Base-by-base conservation (phyloP, 176 grass and related monocot species). In the Raddia distichophylla region DNA sequence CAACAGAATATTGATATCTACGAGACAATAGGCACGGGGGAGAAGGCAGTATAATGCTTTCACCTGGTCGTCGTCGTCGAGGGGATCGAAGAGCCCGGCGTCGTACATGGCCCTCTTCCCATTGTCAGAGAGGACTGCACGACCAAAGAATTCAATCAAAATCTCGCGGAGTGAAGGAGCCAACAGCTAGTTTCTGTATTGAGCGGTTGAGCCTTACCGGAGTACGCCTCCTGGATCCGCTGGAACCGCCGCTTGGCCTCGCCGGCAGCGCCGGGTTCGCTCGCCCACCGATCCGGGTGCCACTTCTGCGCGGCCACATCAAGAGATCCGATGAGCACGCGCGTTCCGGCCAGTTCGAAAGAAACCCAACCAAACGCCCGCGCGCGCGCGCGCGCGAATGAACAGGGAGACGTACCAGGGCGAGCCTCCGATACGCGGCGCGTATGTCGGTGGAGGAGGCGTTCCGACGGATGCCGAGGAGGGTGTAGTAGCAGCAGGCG, bases 201-300 rank as follows among this genome's bases (percentile, higher is more conserved):
- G 2, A 70, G 65, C 76, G 17, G 34, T 27, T 22, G 72, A 56
- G 57, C 69, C 96, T 93, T 79, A 99, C 96, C 96, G 87, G 93
- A 93, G 52, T 99, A 99, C 7, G 96, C 96, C 82, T 99, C 96
- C 79, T 99, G 96, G 82, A 99, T 99, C 87, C 91, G 96, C 84
- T 99, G 96, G 85, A 99, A 99, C 62, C 93, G 91, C 85, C 72
- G 80, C 56, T 99, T 93, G 46, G 93, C 97, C 87, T 99, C 93
- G 20, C 80, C 86, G 5, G 84, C 85, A 8, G 74, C 88, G 49
- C 86, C 74, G 14, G 93, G 93, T 34, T 99, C 69, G 82, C 85
- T 96, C 47, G 89, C 76, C 73, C 91, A 99, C 52, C 97, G 93
- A 86, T 99, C 97, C 43, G 97, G 96, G 75, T 99, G 97, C 97